Percentiles rank a stretch among this genome's conserved stretches.
phyloP scores from a whole-genome alignment of 108 stramenopile species.

The Skeletonema grethae region DNA sequence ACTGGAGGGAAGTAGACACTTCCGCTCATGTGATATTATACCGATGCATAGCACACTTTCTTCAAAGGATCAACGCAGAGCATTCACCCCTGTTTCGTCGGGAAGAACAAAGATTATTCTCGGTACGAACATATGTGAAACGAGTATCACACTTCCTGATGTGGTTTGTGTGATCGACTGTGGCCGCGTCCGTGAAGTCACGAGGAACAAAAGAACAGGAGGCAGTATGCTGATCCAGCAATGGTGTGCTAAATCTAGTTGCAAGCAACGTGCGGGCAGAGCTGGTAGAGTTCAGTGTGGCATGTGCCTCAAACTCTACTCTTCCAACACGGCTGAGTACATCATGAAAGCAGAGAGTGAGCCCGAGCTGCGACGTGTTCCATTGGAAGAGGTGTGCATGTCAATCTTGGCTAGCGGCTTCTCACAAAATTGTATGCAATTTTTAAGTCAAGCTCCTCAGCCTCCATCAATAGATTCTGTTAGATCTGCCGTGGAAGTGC shows the following conservation, averaged over 20 bases:
- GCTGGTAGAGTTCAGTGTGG: conserved; percentile 95
- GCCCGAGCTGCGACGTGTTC: conserved; percentile 89
- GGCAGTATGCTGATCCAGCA: conserved; percentile 71
- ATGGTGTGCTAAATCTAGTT: conserved; percentile 90
- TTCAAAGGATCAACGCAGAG: conserved; percentile 70
- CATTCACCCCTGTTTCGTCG: conserved; percentile 50
- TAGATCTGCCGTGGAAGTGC: conserved; percentile 56
- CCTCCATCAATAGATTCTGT: conserved; percentile 83
- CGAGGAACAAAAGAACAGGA: conserved; percentile 63
- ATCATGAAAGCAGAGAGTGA: conserved; percentile 65
- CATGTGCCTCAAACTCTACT: conserved; percentile 87
- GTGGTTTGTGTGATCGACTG: conserved; percentile 81
- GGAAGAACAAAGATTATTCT: conserved; percentile 84
- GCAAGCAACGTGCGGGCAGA: conserved; percentile 91
- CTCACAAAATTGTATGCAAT: conserved; percentile 60
- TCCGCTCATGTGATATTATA: conserved; percentile 65
- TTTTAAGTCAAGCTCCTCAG: conserved; percentile 90
- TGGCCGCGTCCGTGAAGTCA: conserved; percentile 82
- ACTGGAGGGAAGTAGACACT: conserved; percentile 56
- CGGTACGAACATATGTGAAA: conserved; percentile 94
- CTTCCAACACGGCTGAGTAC: conserved; percentile 58
- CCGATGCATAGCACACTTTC: conserved; percentile 80
- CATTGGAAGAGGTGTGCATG: conserved; percentile 63
- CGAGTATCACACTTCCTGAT: conserved; percentile 96
- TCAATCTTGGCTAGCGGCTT: conserved; percentile 66